These are phyloP conservation scores for Suhomyces bribrorum DNA, from an alignment of 1,139 yeast genomes.

Conservation along the genomic window DNA sequence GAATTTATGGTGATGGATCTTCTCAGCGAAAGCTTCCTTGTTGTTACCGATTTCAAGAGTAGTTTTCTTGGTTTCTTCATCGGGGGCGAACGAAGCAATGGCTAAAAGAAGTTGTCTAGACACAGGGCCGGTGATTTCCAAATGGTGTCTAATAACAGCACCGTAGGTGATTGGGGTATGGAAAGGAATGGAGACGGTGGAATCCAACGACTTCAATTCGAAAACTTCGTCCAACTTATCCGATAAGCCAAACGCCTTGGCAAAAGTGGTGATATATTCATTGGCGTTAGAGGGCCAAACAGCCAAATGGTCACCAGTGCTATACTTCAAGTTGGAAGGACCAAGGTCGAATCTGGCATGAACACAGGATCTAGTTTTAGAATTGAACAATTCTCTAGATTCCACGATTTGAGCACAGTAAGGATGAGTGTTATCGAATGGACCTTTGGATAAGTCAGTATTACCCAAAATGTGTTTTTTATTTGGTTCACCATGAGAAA, in stretches of 20 bases:
- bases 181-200: constrained; percentile 72
- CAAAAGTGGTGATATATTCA: constrained; percentile 67
- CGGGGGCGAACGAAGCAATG: constrained; percentile 84
- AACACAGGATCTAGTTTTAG: constrained; percentile 73
- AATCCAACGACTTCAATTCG: constrained; percentile 69
- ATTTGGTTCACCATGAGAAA: constrained; percentile 86
- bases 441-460: constrained; percentile 59
- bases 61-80: constrained; percentile 53
- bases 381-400: constrained; percentile 70
- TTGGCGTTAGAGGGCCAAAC: constrained; percentile 90
- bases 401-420: constrained; percentile 66
- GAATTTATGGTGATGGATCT: constrained; percentile 59
- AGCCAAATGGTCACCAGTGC: constrained; percentile 96
- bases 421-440: constrained; percentile 84
- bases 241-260: constrained; percentile 61
- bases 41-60: constrained; percentile 62
- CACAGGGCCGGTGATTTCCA: constrained; percentile 91
- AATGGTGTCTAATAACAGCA: constrained; percentile 79
- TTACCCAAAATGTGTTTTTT: constrained; percentile 54
- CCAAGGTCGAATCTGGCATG: constrained; percentile 88
- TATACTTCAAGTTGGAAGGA: constrained; percentile 72
- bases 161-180: constrained; percentile 92
- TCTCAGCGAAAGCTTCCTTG: constrained; percentile 65
- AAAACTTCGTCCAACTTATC: constrained; percentile 58
- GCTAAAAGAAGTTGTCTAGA: constrained; percentile 83